A percentile compares a stretch with the other conserved stretches of the same genome.
phyloP scores from a whole-genome alignment of 768 basidiomycete genomes.

The Lyophyllum shimeji region DNA sequence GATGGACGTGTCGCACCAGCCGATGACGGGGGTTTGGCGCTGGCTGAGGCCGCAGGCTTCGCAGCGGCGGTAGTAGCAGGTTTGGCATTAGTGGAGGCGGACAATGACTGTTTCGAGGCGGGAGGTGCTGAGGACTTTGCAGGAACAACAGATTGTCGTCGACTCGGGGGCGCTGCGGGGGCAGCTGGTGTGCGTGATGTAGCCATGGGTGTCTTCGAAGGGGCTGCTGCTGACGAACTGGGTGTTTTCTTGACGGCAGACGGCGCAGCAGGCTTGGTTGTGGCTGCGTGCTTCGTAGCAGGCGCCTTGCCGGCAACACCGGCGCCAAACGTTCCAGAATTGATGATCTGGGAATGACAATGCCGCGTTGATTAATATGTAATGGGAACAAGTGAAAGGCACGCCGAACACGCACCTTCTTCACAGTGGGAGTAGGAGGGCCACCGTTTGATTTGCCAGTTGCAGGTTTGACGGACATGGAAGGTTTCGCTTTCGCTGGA shows the following conservation, averaged over 20 bases:
- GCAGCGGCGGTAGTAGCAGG: conserved; percentile 33
- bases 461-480: conserved; percentile 40
- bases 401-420: conserved; percentile 52
- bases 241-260: conserved; percentile 36
- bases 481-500: conserved; percentile 31
- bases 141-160: conserved; percentile 47
- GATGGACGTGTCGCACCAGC: conserved; percentile 42
- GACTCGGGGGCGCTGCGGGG: conserved; percentile 33
- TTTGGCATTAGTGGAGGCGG: conserved; percentile 39
- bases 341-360: conserved; percentile 48
- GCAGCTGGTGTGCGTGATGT: conserved; percentile 31
- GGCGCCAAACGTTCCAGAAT: conserved; percentile 64
- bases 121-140: conserved; percentile 34
- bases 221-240: conserved; percentile 33
- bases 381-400: background rate
- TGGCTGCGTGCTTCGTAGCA: conserved; percentile 37
- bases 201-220: conserved; percentile 38
- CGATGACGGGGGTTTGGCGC: conserved; percentile 34
- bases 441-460: conserved; percentile 45
- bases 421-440: conserved; percentile 57
- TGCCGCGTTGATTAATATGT: background rate
- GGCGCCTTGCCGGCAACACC: conserved; percentile 47
- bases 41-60: conserved; percentile 7
- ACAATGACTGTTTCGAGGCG: conserved; percentile 34
- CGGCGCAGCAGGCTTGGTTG: conserved; percentile 19